A percentile compares a stretch with the other conserved stretches of the same genome.
Conservation (phyloP, 208 protist species). For the Herpetomonas tarakana region DNA sequence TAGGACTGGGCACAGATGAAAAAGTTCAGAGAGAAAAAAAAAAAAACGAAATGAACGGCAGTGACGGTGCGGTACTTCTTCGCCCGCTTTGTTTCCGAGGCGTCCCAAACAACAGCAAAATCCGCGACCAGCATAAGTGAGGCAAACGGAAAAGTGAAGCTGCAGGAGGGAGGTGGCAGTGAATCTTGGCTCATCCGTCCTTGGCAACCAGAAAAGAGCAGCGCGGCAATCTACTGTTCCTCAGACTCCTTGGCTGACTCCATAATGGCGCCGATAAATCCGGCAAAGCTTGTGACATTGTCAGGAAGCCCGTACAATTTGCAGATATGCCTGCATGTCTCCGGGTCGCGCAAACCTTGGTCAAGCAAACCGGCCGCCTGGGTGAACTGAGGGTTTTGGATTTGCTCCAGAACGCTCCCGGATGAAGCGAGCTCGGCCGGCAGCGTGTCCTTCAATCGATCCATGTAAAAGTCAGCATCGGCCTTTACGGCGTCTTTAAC, state of each 20-base stretch:
- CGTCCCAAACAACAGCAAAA: no score
- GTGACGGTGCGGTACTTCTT: background rate
- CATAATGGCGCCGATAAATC: slow-evolving; percentile 55
- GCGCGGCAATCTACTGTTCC: no score
- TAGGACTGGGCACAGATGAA: background rate
- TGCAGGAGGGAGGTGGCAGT: no score
- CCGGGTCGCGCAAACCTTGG: slow-evolving; percentile 40
- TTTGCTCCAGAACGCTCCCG: slow-evolving; percentile 46
- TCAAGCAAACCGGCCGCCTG: slow-evolving; percentile 37
- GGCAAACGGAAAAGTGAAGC: no score
- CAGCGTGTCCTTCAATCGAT: slow-evolving; percentile 34
- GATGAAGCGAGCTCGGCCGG: slow-evolving; percentile 29
- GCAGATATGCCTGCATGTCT: slow-evolving; percentile 49
- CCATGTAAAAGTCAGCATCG: slow-evolving; percentile 56
- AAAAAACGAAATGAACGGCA: slow-evolving; percentile 8
- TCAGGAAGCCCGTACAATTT: slow-evolving; percentile 44
- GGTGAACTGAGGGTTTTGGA: slow-evolving; percentile 65
- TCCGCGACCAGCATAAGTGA: no score
- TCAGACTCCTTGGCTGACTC: slow-evolving; percentile 36
- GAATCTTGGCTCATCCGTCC: no score
- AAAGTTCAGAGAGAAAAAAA: slow-evolving; percentile 12
- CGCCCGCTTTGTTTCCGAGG: no score
- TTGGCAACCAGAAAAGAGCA: no score
- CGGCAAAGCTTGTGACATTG: slow-evolving; percentile 26
- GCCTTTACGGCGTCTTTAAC: slow-evolving; percentile 47